phyloP scores from a whole-genome alignment of 2,329 filamentous ascomycete genomes.

The Ophiostoma populinum region DNA sequence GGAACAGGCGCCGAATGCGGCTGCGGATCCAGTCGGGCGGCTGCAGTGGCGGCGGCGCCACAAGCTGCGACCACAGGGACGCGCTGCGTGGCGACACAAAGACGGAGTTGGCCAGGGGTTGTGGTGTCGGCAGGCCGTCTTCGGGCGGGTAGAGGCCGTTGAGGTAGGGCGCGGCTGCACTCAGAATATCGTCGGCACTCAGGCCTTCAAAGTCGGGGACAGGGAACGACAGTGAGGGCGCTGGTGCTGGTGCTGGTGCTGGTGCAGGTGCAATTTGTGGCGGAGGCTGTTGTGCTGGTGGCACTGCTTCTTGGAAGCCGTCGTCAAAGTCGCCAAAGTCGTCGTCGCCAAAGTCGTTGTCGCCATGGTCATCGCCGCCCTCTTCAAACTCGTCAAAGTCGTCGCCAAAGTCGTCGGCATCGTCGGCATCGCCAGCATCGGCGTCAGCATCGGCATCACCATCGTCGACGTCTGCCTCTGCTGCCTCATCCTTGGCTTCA shows the following conservation, averaged over 20 bases:
- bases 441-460: constrained; percentile 20
- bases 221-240: constrained; percentile 18
- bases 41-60: constrained; percentile 83
- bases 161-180: constrained; percentile 48
- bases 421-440: constrained; percentile 15
- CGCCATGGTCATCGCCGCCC: constrained; percentile 32
- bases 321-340: constrained; percentile 59
- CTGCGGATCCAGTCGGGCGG: constrained; percentile 97
- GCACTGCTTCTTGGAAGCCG: constrained; percentile 40
- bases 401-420: constrained; percentile 35
- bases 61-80: constrained; percentile 90
- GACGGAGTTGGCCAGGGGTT: constrained; percentile 39
- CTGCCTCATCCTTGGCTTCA: neutral
- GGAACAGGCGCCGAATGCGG: constrained; percentile 81
- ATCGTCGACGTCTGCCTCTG: constrained; percentile 16
- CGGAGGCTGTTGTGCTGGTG: constrained; percentile 13
- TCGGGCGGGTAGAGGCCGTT: constrained; percentile 46
- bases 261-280: constrained; percentile 13
- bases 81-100: constrained; percentile 76
- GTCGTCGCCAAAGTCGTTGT: constrained; percentile 26
- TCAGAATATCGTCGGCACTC: constrained; percentile 39
- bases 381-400: constrained; percentile 48
- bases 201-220: constrained; percentile 51
- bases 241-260: constrained; percentile 16
- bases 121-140: constrained; percentile 31